A percentile compares a stretch with the other conserved stretches of the same genome.
These are phyloP conservation scores for Tricholoma saponaceum DNA, from an alignment of 768 basidiomycete genomes.

Conservation along the genomic window DNA sequence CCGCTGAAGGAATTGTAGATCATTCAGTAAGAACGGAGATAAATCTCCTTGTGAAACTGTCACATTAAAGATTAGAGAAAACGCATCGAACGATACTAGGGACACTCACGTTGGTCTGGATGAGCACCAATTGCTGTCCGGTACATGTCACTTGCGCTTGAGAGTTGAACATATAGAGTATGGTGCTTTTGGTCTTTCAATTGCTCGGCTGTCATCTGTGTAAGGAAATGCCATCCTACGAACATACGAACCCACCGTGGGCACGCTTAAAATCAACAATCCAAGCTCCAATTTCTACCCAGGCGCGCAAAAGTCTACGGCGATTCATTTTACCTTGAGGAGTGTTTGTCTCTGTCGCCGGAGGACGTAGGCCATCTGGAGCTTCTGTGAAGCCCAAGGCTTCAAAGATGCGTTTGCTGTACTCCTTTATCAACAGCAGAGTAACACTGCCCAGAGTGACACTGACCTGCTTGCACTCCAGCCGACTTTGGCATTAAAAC, in stretches of 20 bases:
- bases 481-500: slow-evolving; percentile 63
- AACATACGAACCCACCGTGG: slow-evolving; percentile 32
- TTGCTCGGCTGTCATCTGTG: neutral
- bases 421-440: neutral
- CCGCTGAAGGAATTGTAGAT: slow-evolving; percentile 33
- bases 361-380: slow-evolving; percentile 50
- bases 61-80: slow-evolving; percentile 2
- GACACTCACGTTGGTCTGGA: slow-evolving; percentile 63
- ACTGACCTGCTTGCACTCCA: slow-evolving; percentile 60
- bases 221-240: neutral
- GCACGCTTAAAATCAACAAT: slow-evolving; percentile 50
- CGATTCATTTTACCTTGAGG: slow-evolving; percentile 47
- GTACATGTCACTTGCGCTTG: slow-evolving; percentile 65
- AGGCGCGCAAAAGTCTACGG: slow-evolving; percentile 67
- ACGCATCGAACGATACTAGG: neutral
- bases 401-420: slow-evolving; percentile 43
- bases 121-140: slow-evolving; percentile 73
- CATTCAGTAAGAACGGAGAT: slow-evolving; percentile 32
- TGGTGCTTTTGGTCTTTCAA: slow-evolving; percentile 40
- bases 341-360: slow-evolving; percentile 43
- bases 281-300: slow-evolving; percentile 76
- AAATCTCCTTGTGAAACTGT: slow-evolving; percentile 55
- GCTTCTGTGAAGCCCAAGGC: slow-evolving; percentile 39
- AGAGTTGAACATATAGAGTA: slow-evolving; percentile 46
- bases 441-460: slow-evolving; percentile 1